phyloP scores from a whole-genome alignment of 202 grass and related monocot genomes.

The Musa balbisiana region DNA sequence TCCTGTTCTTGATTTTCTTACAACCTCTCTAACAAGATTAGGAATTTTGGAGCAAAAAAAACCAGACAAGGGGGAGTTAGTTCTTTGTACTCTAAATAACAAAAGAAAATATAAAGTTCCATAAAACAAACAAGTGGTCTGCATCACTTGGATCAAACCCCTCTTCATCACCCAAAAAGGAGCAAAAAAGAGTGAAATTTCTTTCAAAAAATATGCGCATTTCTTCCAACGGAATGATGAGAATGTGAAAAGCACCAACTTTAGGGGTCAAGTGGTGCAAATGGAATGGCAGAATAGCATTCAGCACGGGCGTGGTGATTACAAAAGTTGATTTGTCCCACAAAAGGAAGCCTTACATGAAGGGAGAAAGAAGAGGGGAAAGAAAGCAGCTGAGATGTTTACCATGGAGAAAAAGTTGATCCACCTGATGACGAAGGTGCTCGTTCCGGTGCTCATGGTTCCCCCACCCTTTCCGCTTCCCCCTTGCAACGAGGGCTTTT shows the following conservation, averaged over 20 bases:
- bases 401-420: constrained; percentile 99
- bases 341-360: neutral
- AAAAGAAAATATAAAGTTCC: neutral
- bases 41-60: no score
- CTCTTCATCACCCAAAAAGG: neutral
- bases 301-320: neutral
- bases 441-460: constrained; percentile 61
- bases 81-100: no score
- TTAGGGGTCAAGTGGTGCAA: neutral
- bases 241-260: neutral
- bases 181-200: neutral
- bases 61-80: no score
- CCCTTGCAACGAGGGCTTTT: no score
- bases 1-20: no score
- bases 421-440: constrained; percentile 90
- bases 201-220: neutral
- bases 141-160: neutral
- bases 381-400: neutral
- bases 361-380: neutral
- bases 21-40: no score
- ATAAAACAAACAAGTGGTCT: no score
- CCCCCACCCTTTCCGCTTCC: neutral
- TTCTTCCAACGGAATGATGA: neutral
- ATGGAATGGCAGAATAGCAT: neutral
- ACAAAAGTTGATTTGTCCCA: neutral